These are phyloP conservation scores for Arthroderma uncinatum DNA, from an alignment of 2,329 filamentous ascomycete species.

Conservation along the genomic window DNA sequence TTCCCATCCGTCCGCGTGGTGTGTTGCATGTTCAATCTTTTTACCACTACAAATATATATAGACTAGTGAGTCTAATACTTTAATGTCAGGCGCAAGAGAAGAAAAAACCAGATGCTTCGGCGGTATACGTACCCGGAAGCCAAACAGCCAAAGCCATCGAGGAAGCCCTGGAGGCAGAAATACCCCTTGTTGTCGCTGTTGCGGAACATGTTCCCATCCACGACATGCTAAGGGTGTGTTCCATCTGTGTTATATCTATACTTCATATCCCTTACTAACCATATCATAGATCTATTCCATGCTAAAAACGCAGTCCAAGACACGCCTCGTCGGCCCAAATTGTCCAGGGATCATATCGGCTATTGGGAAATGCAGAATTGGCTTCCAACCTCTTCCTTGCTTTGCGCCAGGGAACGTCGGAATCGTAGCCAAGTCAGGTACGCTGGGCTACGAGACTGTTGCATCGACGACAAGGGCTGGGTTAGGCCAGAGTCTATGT, in stretches of 20 bases:
- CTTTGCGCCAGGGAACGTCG: constrained; percentile 57
- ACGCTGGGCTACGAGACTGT: constrained; percentile 73
- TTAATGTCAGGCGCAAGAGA: constrained; percentile 53
- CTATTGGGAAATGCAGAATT: constrained; percentile 57
- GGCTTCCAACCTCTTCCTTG: constrained; percentile 68
- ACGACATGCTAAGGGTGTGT: constrained; percentile 59
- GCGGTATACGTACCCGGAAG: constrained; percentile 71
- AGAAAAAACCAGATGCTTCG: constrained; percentile 63
- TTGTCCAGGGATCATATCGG: constrained; percentile 67
- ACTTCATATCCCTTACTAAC: neutral
- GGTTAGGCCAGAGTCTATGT: constrained; percentile 64
- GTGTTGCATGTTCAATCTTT: constrained; percentile 13
- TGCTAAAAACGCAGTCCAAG: constrained; percentile 59
- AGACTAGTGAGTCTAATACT: too few species aligned
- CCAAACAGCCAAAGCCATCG: constrained; percentile 60
- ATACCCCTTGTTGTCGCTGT: constrained; percentile 68
- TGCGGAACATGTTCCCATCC: constrained; percentile 67
- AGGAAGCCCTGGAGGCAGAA: constrained; percentile 69
- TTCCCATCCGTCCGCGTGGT: constrained; percentile 55
- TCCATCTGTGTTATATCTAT: neutral
- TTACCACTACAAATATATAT: too few species aligned
- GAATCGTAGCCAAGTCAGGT: constrained; percentile 69
- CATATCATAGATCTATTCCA: constrained; percentile 48
- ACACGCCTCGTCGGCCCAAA: constrained; percentile 70
- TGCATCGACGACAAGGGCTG: constrained; percentile 60